Evolutionary conservation across 2,329 filamentous ascomycete genomes (phyloP), one percentile per base, ranked within the genome.

Genomic region (Pseudocercospora fijiensis): DNA sequence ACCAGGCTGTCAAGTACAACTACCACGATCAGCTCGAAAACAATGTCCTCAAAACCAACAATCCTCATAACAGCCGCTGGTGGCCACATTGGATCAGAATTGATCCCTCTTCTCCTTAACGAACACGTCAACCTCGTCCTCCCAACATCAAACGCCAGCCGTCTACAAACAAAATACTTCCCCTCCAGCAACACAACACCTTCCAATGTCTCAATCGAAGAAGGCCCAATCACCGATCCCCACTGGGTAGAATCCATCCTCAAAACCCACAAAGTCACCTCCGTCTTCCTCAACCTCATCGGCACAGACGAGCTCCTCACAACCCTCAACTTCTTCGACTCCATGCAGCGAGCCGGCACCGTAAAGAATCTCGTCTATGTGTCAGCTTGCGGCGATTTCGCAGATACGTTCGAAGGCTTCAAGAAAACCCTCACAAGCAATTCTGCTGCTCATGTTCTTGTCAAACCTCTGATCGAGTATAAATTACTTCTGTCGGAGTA

Each of bases 351-450:
- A 28, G 53, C 53, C n/a, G 59, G 60, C 3, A 63, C 33, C n/a
- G 52, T 69, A 26, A 64, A 66, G 22, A 58, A 62, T 6, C 47
- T 69, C 3, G 62, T 69, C 45, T 69, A 64, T 28, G 27, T 69
- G 18, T 64, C 61, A 4, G 63, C 59, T 16, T 52, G 55, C 30
- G 67, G 62, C 11, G 65, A 67, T 49, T 66, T 57, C 57, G 51
- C 52, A 13, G 49, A 52, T 26, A 45, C 58, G 0, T 47, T 33
- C 4, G 18, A 60, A n/a, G 67, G 65, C 11, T 43, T 66, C 5
- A 16, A 57, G 4, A 18, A 52, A 1, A 3, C 63, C 26, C 55
- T 69, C 28, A 11, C 4, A 1, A 8, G 16, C 1, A 52, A 60
- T n/a, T 51, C 59, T 4, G 58, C 60, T 1, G 58, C 52, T 33